Conservation (phyloP, 2,329 filamentous ascomycete genomes). For the Botrytis medusae region DNA sequence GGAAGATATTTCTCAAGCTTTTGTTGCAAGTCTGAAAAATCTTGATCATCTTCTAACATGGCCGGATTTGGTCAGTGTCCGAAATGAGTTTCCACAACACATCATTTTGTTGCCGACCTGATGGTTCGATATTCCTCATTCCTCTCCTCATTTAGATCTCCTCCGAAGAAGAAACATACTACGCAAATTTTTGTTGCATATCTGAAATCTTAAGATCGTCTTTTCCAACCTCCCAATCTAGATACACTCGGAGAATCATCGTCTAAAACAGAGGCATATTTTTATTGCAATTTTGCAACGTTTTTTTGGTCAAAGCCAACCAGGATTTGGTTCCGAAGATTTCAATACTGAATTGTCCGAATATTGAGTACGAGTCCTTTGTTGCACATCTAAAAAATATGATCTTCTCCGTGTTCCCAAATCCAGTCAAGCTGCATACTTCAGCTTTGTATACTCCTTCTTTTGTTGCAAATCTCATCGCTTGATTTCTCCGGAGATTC, state of each 20-base stretch:
- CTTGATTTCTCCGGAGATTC: not conserved
- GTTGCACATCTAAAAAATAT: not conserved
- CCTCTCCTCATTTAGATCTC: not conserved
- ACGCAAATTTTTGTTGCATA: not conserved
- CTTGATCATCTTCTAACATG: constrained; percentile 12
- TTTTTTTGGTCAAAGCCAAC: not conserved
- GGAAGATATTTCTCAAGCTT: not conserved
- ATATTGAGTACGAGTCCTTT: not conserved
- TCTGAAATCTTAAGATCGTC: constrained; percentile 9
- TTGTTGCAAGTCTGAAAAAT: constrained; percentile 21
- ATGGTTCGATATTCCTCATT: not conserved
- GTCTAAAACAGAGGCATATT: not conserved
- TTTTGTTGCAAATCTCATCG: constrained; percentile 14
- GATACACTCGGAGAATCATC: not conserved
- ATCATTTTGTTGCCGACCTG: not conserved
- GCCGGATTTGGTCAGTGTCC: not conserved
- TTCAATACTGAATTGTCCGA: not conserved
- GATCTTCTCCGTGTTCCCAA: not conserved
- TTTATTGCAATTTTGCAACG: not conserved
- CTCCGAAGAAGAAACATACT: not conserved
- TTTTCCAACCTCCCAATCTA: constrained; percentile 4
- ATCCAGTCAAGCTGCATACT: not conserved
- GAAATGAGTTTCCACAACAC: constrained; percentile 5
- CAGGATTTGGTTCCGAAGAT: not conserved
- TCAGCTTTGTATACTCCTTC: not conserved